Evolutionary conservation across 768 basidiomycete genomes (phyloP), one percentile per base, ranked within the genome.

Genomic region (Astraeus odoratus): DNA sequence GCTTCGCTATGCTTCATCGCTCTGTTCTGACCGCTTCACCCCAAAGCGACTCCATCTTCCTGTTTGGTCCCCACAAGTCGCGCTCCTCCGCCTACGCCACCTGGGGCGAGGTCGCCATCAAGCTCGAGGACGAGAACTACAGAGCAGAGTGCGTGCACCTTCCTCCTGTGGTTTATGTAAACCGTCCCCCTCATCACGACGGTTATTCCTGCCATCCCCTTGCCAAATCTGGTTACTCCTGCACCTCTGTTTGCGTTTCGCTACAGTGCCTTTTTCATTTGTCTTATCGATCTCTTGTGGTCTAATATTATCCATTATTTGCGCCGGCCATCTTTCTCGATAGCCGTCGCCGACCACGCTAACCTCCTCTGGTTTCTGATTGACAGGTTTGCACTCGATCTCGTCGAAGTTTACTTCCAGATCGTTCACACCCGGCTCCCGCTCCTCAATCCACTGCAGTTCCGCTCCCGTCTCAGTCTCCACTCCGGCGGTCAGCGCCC

Each of bases 381-480:
- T 48, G 37, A 45, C 58, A 96, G 93, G 66, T 88, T 97, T 57
- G 86, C 91, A 3, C 78, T 86, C 42, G 92, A 97, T 67, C 82
- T 96, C 43, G 82, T 95, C 57, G 91, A 96, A 66, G 90, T 94
- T 36, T 97, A 84, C 68, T 94, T 95, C 62, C 89, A 94, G 64
- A 87, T 88, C 49, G 86, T 89, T 31, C 91, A 94, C 64, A 84
- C 86, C 20, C 82, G 93, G 44, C 73, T 89, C 47, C 91, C 93
- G 40, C 77, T 93, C 41, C 79, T 94, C 62, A 87, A 91, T 67
- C 88, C 89, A 47, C 68, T 76, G 20, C 79, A 83, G 54, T 90
- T 94, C 63, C 85, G 88, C 47, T 73, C 73, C 34, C 81, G 83
- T 15, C 74, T 93, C 45, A 73, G 76, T 50, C 56, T 79, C 3